Evolutionary conservation across 768 basidiomycete species (phyloP).

Genomic region (Hypholoma sublateritium): DNA sequence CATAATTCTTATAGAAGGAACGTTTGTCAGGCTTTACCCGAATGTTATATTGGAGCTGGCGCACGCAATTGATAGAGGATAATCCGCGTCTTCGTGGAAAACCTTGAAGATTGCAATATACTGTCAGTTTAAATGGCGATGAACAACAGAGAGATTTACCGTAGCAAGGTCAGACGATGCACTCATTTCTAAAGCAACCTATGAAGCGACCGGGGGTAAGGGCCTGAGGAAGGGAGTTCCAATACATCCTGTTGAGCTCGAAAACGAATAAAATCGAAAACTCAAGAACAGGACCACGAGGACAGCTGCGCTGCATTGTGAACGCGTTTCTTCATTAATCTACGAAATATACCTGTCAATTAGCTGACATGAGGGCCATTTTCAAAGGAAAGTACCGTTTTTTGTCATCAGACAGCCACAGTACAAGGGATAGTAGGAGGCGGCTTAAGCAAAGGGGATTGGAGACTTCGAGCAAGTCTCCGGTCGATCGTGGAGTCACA

Average conservation of each 20-base stretch:
- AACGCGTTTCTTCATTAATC: conserved; percentile 5
- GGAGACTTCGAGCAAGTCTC: too few relatives aligned
- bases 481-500: too few relatives aligned
- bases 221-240: not conserved
- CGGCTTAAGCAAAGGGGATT: too few relatives aligned
- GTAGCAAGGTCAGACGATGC: not conserved
- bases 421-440: too few relatives aligned
- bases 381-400: too few relatives aligned
- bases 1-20: conserved; percentile 28
- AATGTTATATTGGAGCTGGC: not conserved
- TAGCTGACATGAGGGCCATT: not conserved
- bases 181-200: not conserved
- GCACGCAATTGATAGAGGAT: conserved; percentile 15
- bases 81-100: conserved; percentile 13
- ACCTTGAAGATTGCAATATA: conserved; percentile 1
- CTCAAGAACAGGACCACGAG: not conserved
- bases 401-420: too few relatives aligned
- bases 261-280: not conserved
- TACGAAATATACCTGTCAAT: not conserved
- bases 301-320: conserved; percentile 6
- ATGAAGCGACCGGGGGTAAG: not conserved
- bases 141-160: not conserved
- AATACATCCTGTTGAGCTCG: not conserved
- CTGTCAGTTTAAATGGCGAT: not conserved
- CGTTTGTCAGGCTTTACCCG: not conserved